Percentiles rank a stretch among this genome's conserved stretches.
Conservation (phyloP, 2,329 filamentous ascomycete genomes). For the Botrytis fabae region DNA sequence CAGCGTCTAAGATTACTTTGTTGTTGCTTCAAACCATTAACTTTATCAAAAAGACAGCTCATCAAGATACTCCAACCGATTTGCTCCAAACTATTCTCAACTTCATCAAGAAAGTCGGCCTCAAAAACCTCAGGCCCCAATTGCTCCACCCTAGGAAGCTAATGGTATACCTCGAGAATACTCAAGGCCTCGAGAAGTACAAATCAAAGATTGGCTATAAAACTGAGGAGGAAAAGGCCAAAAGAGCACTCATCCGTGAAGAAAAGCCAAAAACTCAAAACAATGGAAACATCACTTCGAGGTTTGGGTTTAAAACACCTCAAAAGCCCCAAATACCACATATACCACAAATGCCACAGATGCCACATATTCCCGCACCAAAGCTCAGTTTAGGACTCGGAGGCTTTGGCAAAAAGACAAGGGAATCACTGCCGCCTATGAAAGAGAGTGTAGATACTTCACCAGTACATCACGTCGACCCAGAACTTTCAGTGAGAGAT, state of each 20-base stretch:
- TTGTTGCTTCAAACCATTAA: conserved; percentile 36
- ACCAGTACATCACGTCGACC: background rate
- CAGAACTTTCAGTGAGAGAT: background rate
- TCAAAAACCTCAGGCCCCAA: conserved; percentile 21
- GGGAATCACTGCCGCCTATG: conserved; percentile 8
- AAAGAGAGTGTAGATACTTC: conserved; percentile 17
- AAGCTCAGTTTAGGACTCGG: conserved; percentile 22
- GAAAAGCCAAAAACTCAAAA: background rate
- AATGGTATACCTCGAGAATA: conserved; percentile 24
- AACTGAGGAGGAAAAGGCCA: conserved; percentile 5
- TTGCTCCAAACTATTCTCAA: conserved; percentile 37
- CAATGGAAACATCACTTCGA: conserved; percentile 19
- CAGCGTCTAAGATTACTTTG: conserved; percentile 34
- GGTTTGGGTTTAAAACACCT: conserved; percentile 23
- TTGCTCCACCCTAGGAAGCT: conserved; percentile 24
- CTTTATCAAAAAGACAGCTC: conserved; percentile 34
- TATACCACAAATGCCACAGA: conserved; percentile 6
- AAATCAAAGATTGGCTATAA: conserved; percentile 8
- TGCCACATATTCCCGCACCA: conserved; percentile 21
- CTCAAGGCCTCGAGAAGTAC: conserved; percentile 19
- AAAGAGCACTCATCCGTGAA: background rate
- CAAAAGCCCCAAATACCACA: conserved; percentile 22
- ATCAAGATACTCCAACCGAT: conserved; percentile 34
- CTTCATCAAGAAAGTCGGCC: conserved; percentile 21
- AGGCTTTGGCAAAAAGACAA: conserved; percentile 20